phyloP scores from a whole-genome alignment of 768 basidiomycete species.

The Lactarius hengduanensis region DNA sequence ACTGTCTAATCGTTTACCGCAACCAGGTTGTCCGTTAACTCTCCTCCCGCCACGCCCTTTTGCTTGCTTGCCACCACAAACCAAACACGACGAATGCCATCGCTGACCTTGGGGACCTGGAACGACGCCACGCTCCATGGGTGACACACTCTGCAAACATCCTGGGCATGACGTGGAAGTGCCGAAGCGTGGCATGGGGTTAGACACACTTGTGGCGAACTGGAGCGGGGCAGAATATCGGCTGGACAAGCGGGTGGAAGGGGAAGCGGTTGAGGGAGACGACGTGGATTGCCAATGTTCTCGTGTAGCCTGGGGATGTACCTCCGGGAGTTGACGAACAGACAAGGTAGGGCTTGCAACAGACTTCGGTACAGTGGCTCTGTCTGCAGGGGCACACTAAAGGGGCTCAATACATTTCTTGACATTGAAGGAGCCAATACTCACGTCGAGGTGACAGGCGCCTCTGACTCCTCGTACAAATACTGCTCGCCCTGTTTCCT shows the following conservation, averaged over 20 bases:
- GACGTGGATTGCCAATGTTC: constrained; percentile 30
- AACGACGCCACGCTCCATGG: constrained; percentile 84
- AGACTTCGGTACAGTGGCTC: constrained; percentile 38
- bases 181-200: constrained; percentile 54
- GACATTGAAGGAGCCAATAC: constrained; percentile 30
- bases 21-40: constrained; percentile 66
- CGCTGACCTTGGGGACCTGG: constrained; percentile 79
- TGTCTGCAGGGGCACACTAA: constrained; percentile 49
- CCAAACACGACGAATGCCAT: constrained; percentile 77
- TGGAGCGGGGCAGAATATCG: constrained; percentile 42
- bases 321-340: constrained; percentile 21
- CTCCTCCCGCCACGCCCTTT: constrained; percentile 43
- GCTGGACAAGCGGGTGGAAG: constrained; percentile 38
- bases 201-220: constrained; percentile 39
- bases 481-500: constrained; percentile 58
- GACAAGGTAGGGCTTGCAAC: constrained; percentile 8
- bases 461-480: constrained; percentile 66
- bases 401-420: constrained; percentile 6
- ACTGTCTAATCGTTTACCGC: constrained; percentile 80
- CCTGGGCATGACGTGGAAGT: constrained; percentile 67
- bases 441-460: constrained; percentile 65
- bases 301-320: constrained; percentile 3
- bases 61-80: constrained; percentile 71
- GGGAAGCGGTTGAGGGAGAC: constrained; percentile 27
- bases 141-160: constrained; percentile 68